These are phyloP conservation scores for Whalleya microplaca DNA, from an alignment of 2,329 filamentous ascomycete species.

Conservation along the genomic window DNA sequence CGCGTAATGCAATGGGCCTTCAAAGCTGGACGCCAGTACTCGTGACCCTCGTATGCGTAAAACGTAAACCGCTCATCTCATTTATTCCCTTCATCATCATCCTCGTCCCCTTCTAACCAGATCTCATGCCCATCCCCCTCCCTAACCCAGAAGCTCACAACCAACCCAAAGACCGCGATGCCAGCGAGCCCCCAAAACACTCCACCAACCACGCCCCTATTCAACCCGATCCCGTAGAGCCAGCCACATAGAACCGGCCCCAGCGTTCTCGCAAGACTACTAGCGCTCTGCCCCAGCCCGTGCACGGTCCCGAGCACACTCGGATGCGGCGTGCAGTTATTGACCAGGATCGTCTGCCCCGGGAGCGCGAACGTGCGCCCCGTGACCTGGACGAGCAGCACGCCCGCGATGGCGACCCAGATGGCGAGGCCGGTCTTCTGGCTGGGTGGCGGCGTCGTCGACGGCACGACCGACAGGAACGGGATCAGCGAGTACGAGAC, in stretches of 20 bases:
- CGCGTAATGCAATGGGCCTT: background rate
- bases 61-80: conserved; percentile 7
- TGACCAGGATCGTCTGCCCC: conserved; percentile 50
- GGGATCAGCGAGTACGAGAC: conserved; percentile 71
- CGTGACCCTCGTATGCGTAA: no score
- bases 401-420: conserved; percentile 66
- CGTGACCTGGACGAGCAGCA: conserved; percentile 67
- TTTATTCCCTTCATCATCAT: conserved; percentile 37
- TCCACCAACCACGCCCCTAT: conserved; percentile 59
- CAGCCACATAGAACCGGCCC: conserved; percentile 64
- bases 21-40: background rate
- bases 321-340: conserved; percentile 53
- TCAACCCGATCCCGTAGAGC: conserved; percentile 62
- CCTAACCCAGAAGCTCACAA: conserved; percentile 58
- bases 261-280: conserved; percentile 60
- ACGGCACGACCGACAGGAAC: conserved; percentile 68
- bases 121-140: conserved; percentile 70
- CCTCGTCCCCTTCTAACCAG: conserved; percentile 64
- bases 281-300: conserved; percentile 60
- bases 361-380: conserved; percentile 66
- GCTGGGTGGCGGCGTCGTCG: conserved; percentile 51
- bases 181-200: conserved; percentile 60
- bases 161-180: conserved; percentile 51
- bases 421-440: conserved; percentile 58
- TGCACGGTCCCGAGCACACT: conserved; percentile 53